Conservation (phyloP, 192 early-diverging fungal species). For the Entomortierella beljakovae region DNA sequence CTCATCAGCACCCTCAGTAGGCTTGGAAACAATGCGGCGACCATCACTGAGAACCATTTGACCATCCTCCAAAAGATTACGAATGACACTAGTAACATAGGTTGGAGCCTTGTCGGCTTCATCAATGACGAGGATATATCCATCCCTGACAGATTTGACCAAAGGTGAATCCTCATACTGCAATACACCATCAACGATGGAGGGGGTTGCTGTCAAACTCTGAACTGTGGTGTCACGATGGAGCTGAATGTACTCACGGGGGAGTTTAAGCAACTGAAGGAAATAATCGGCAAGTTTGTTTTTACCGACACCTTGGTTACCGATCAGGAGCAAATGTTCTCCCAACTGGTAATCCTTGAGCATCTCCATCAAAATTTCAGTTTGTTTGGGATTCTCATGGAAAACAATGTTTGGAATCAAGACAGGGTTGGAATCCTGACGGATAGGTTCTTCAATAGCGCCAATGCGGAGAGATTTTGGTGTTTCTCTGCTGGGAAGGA, state of each 20-base stretch:
- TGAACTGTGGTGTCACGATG: conserved; percentile 86
- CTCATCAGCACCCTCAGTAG: conserved; percentile 53
- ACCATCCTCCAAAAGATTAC: conserved; percentile 79
- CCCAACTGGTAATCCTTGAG: conserved; percentile 81
- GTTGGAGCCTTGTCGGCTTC: conserved; percentile 89
- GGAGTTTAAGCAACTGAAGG: conserved; percentile 74
- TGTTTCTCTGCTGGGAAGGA: conserved; percentile 58
- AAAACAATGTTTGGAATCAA: conserved; percentile 76
- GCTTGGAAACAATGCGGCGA: conserved; percentile 71
- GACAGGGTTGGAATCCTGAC: conserved; percentile 67
- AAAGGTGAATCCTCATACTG: conserved; percentile 79
- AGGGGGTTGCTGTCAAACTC: conserved; percentile 79
- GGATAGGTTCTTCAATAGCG: conserved; percentile 58
- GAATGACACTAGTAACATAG: conserved; percentile 80
- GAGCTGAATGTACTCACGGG: conserved; percentile 84
- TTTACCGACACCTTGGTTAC: conserved; percentile 83
- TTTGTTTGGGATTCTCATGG: conserved; percentile 82
- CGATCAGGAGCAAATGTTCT: conserved; percentile 86
- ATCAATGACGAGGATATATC: conserved; percentile 80
- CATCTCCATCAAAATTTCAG: conserved; percentile 78
- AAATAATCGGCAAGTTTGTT: conserved; percentile 77
- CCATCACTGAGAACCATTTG: conserved; percentile 85
- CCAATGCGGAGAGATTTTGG: conserved; percentile 69
- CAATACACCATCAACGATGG: conserved; percentile 76
- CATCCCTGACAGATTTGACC: conserved; percentile 61